phyloP scores from a whole-genome alignment of 2,329 filamentous ascomycete genomes.

The Paecilomyces fulvus region DNA sequence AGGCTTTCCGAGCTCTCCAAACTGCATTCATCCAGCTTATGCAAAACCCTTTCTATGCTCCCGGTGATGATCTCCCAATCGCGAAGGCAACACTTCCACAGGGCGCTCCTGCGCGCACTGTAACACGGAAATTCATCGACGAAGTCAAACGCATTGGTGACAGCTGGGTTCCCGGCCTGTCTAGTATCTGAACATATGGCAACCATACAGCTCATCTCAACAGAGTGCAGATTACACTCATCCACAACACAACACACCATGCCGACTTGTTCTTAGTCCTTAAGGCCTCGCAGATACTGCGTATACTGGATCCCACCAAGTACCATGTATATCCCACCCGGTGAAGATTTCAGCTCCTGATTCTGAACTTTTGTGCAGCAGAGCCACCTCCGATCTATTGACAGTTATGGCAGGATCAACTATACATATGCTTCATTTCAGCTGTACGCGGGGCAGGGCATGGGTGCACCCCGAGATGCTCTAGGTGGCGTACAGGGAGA shows the following conservation, averaged over 20 bases:
- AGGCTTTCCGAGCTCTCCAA: constrained; percentile 86
- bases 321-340: background rate
- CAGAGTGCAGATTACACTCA: background rate
- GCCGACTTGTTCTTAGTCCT: background rate
- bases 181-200: constrained; percentile 42
- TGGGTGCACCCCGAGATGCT: background rate
- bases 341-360: background rate
- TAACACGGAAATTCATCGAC: constrained; percentile 67
- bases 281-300: background rate
- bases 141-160: constrained; percentile 84
- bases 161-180: constrained; percentile 68
- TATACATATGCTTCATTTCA: background rate
- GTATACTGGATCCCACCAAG: background rate
- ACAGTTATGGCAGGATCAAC: background rate
- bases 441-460: background rate
- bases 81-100: constrained; percentile 36
- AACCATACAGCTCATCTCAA: background rate
- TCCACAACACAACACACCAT: background rate
- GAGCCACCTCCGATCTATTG: background rate
- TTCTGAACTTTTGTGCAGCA: background rate
- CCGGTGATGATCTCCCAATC: constrained; percentile 68
- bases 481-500: no score
- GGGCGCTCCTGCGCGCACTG: constrained; percentile 57
- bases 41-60: constrained; percentile 91
- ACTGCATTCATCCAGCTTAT: constrained; percentile 81